Evolutionary conservation across 2,329 filamentous ascomycete genomes (phyloP).

Genomic region (Monosporascus sp.): DNA sequence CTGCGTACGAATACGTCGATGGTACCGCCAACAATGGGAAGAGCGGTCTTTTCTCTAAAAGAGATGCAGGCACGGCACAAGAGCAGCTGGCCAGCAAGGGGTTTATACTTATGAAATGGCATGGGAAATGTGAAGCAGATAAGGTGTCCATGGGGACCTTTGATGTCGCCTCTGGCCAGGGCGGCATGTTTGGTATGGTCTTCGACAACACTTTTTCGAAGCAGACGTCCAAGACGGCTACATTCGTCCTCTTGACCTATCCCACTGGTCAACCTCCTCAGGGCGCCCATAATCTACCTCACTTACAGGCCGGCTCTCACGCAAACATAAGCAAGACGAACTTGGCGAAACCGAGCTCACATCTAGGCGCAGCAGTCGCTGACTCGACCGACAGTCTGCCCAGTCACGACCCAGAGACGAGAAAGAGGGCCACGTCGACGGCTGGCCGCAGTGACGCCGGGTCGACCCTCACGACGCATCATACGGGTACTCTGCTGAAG

Average conservation of each 20-base stretch:
- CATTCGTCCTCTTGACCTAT: conserved; percentile 90
- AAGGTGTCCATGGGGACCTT: conserved; percentile 88
- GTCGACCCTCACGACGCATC: conserved; percentile 49
- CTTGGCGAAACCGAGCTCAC: conserved; percentile 43
- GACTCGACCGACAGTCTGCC: conserved; percentile 58
- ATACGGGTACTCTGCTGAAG: conserved; percentile 83
- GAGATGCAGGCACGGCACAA: conserved; percentile 55
- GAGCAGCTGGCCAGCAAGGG: conserved; percentile 61
- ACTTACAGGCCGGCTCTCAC: conserved; percentile 38
- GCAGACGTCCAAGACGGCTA: conserved; percentile 87
- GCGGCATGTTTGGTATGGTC: conserved; percentile 91
- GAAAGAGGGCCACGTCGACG: conserved; percentile 41
- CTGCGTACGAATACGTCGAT: conserved; percentile 40
- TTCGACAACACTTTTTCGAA: conserved; percentile 99
- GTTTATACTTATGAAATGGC: conserved; percentile 72
- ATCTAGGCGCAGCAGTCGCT: conserved; percentile 38
- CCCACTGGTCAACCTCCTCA: conserved; percentile 76
- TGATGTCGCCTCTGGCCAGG: conserved; percentile 67
- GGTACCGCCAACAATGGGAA: conserved; percentile 31
- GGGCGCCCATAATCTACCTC: conserved; percentile 64
- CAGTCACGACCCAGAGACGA: conserved; percentile 38
- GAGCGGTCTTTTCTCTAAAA: conserved; percentile 44
- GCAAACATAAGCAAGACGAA: conserved; percentile 44
- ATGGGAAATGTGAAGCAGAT: conserved; percentile 93
- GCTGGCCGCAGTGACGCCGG: conserved; percentile 47